These are phyloP conservation scores for Komagataella kurtzmanii DNA, from an alignment of 805 yeast genomes.

Conservation along the genomic window DNA sequence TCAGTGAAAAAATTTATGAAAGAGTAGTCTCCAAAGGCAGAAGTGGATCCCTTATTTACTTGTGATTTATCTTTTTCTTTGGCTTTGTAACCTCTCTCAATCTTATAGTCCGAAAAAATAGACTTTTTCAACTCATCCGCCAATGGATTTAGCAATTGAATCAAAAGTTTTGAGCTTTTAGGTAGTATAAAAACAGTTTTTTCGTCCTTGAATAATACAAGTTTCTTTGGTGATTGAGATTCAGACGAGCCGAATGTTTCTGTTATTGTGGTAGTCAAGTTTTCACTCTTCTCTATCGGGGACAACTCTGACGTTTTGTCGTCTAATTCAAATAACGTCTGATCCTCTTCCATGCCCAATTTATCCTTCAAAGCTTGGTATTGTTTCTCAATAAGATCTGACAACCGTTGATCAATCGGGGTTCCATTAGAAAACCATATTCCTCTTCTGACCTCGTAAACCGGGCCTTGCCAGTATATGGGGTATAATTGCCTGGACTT, in stretches of 20 bases:
- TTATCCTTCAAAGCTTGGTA: slow-evolving; percentile 22
- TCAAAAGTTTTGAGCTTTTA: slow-evolving; percentile 13
- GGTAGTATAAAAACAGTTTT: slow-evolving; percentile 12
- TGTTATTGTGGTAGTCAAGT: slow-evolving; percentile 6
- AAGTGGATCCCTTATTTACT: not conserved
- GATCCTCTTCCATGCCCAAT: slow-evolving; percentile 2
- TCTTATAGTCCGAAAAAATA: slow-evolving; percentile 31
- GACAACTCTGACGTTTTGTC: slow-evolving; percentile 14
- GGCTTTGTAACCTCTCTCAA: slow-evolving; percentile 33
- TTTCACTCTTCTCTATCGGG: slow-evolving; percentile 10
- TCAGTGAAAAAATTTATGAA: not conserved
- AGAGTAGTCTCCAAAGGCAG: not conserved
- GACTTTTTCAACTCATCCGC: slow-evolving; percentile 13
- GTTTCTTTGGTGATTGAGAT: slow-evolving; percentile 7
- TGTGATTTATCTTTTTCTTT: slow-evolving; percentile 1
- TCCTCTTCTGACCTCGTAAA: slow-evolving; percentile 73
- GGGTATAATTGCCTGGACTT: slow-evolving; percentile 42
- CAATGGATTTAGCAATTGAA: slow-evolving; percentile 14
- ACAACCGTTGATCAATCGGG: slow-evolving; percentile 19
- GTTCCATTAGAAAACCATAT: slow-evolving; percentile 65
- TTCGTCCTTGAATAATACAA: slow-evolving; percentile 13
- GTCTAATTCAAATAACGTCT: slow-evolving; percentile 15
- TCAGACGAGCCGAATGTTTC: not conserved
- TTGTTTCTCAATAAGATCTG: slow-evolving; percentile 47
- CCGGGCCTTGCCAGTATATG: slow-evolving; percentile 81